Evolutionary conservation across 805 yeast genomes (phyloP).

Genomic region (Helenozyma rhizophorensis): DNA sequence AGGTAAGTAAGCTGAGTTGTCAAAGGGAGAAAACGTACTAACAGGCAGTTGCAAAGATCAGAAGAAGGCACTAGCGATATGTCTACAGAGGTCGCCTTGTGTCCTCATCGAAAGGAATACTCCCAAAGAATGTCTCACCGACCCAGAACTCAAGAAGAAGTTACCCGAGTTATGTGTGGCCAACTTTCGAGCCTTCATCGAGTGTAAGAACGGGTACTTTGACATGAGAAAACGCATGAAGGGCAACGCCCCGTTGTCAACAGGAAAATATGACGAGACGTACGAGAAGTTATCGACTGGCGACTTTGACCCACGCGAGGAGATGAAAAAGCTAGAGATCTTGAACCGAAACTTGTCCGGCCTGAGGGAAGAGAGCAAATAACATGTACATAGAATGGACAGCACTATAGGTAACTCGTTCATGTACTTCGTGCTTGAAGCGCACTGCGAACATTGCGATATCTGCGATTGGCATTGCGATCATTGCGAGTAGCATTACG

Average conservation of each 20-base stretch:
- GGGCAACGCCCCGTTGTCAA: conserved; percentile 90
- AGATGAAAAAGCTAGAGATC: conserved; percentile 64
- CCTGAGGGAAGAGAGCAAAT: conserved; percentile 23
- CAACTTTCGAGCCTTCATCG: conserved; percentile 79
- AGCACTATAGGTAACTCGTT: too few species aligned
- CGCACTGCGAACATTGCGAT: too few species aligned
- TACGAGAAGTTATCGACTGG: conserved; percentile 77
- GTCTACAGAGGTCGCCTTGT: conserved; percentile 95
- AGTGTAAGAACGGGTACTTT: conserved; percentile 85
- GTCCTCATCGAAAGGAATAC: conserved; percentile 85
- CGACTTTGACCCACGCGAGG: conserved; percentile 76
- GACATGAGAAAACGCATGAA: conserved; percentile 89
- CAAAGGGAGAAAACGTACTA: conserved; percentile 6
- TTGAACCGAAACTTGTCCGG: conserved; percentile 48
- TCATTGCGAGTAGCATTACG: too few species aligned
- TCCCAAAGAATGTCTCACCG: conserved; percentile 80
- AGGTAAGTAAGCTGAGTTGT: conserved; percentile 7
- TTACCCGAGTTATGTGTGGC: conserved; percentile 87
- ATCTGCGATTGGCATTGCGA: too few species aligned
- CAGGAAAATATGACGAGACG: conserved; percentile 89
- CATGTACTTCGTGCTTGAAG: too few species aligned
- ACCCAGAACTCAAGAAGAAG: conserved; percentile 70
- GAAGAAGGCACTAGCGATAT: conserved; percentile 89
- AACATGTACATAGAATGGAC: not conserved
- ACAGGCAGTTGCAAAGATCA: conserved; percentile 82